A percentile compares a stretch with the other conserved stretches of the same genome.
These are phyloP conservation scores for Wickerhamomyces silvicola DNA, from an alignment of 805 yeast species.

Conservation along the genomic window DNA sequence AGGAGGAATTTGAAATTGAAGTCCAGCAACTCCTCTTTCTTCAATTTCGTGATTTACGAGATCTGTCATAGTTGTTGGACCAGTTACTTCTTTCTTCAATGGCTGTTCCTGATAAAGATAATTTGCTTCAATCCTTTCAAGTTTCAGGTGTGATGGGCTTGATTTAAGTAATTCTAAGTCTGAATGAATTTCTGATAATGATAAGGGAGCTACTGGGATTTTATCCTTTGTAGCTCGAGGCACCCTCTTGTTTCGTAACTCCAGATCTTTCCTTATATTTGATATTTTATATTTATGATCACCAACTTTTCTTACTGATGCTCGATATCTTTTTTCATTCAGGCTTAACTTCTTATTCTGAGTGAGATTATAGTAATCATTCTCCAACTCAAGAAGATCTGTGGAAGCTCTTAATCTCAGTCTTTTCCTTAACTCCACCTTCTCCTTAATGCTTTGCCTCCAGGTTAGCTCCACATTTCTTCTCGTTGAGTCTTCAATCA, in stretches of 20 bases:
- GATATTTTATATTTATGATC: constrained; percentile 12
- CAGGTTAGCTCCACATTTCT: constrained; percentile 15
- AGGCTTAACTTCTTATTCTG: constrained; percentile 5
- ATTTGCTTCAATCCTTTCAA: constrained; percentile 17
- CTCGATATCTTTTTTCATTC: constrained; percentile 11
- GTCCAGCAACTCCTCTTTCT: constrained; percentile 9
- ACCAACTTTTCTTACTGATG: constrained; percentile 13
- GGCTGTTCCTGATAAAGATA: constrained; percentile 16
- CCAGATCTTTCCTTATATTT: constrained; percentile 5
- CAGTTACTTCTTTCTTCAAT: constrained; percentile 5
- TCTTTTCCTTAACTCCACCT: constrained; percentile 8
- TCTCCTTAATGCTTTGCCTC: constrained; percentile 17
- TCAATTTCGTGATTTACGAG: constrained; percentile 20
- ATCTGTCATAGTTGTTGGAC: constrained; percentile 23
- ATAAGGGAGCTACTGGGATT: constrained; percentile 7
- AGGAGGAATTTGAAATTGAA: constrained; percentile 2
- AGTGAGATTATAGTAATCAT: constrained; percentile 12
- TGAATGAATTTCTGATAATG: constrained; percentile 11
- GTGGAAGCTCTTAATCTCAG: constrained; percentile 2
- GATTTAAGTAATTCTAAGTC: constrained; percentile 12
- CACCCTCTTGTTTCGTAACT: constrained; percentile 1
- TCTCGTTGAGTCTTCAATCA: constrained; percentile 14
- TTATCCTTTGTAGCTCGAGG: constrained; percentile 2
- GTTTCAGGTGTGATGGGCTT: constrained; percentile 2
- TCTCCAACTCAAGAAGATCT: constrained; percentile 5